Evolutionary conservation across 495 filamentous ascomycete genomes (phyloP).

Genomic region (Hypoxylon cercidicola): DNA sequence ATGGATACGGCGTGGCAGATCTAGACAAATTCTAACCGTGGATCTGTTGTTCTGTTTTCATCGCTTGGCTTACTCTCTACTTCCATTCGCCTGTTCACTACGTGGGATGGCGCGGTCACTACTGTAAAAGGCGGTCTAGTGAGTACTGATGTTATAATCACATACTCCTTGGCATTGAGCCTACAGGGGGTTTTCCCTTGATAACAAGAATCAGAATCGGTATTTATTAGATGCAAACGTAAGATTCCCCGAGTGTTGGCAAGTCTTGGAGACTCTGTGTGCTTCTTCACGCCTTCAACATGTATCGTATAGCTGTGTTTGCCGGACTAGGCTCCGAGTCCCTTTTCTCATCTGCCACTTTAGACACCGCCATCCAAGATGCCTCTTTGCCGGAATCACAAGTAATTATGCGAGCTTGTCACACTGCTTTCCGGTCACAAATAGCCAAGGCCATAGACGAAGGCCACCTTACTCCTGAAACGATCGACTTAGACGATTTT

Average conservation of each 20-base stretch:
- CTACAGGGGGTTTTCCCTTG: not conserved
- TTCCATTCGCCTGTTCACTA: not conserved
- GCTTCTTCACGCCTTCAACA: slow-evolving; percentile 2
- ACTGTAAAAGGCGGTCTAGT: not conserved
- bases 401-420: slow-evolving; percentile 13
- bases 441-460: slow-evolving; percentile 4
- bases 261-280: not conserved
- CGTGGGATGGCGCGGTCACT: not conserved
- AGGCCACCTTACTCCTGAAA: slow-evolving; percentile 2
- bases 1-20: not conserved
- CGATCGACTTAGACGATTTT: slow-evolving; percentile 20
- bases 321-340: slow-evolving; percentile 20
- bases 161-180: not conserved
- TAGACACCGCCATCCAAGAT: slow-evolving; percentile 11
- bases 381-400: slow-evolving; percentile 17
- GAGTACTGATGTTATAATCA: not conserved
- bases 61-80: slow-evolving; percentile 1
- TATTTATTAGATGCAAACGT: slow-evolving; percentile 1
- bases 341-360: slow-evolving; percentile 12
- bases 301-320: slow-evolving; percentile 21
- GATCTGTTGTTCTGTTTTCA: not conserved
- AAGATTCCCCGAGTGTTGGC: not conserved
- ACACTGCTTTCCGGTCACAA: slow-evolving; percentile 6
- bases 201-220: not conserved
- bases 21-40: not conserved